These are phyloP conservation scores for Xanthoconium separans DNA, from an alignment of 1,284 basidiomycete genomes.

Conservation along the genomic window DNA sequence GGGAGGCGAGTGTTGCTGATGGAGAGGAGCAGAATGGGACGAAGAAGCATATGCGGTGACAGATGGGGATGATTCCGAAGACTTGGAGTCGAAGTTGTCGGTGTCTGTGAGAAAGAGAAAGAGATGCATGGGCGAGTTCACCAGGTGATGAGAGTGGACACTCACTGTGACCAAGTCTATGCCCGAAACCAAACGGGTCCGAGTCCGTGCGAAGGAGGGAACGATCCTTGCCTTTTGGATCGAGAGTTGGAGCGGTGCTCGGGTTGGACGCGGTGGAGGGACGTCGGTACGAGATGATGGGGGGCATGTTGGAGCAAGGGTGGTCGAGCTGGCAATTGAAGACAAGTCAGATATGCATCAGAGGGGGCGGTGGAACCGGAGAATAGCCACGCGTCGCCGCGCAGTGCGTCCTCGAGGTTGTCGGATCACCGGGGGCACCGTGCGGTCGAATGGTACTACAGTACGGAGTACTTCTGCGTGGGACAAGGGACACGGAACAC, in stretches of 20 bases:
- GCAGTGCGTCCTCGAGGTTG: not conserved
- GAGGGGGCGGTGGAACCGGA: constrained; percentile 20
- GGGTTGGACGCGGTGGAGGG: constrained; percentile 10
- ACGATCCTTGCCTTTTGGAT: constrained; percentile 18
- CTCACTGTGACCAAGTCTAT: constrained; percentile 14
- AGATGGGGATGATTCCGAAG: constrained; percentile 19
- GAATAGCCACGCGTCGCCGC: constrained; percentile 15
- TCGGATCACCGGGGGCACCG: constrained; percentile 7
- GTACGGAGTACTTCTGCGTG: constrained; percentile 11
- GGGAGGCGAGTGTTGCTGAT: constrained; percentile 5
- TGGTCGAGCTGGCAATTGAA: constrained; percentile 13
- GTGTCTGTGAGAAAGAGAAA: constrained; percentile 11
- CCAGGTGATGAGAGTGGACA: not conserved
- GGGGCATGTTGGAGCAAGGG: constrained; percentile 14
- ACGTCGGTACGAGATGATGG: constrained; percentile 15
- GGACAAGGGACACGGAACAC: constrained; percentile 11
- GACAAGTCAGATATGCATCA: constrained; percentile 14
- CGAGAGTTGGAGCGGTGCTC: not conserved
- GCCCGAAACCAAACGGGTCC: constrained; percentile 1
- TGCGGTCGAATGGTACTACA: not conserved
- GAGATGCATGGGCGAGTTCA: not conserved
- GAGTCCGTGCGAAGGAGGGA: constrained; percentile 7
- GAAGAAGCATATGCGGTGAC: constrained; percentile 9
- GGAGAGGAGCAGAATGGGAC: constrained; percentile 2
- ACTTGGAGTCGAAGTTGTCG: constrained; percentile 15